Evolutionary conservation across 371 early-diverging fungal genomes (phyloP).

Genomic region (Mucor plumbeus): DNA sequence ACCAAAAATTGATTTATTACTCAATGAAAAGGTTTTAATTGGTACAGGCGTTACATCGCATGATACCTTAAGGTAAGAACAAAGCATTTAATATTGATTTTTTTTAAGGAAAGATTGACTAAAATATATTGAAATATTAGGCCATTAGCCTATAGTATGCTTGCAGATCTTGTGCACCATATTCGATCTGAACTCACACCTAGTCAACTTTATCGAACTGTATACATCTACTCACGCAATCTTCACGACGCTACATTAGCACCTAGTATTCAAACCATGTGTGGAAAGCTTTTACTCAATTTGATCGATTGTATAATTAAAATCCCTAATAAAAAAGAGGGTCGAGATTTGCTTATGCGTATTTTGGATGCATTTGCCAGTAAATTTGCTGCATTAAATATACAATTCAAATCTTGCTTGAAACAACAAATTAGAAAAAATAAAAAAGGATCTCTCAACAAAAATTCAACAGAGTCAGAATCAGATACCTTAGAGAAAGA

Average conservation of each 20-base stretch:
- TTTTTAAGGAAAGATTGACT: no score
- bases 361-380: slow-evolving; percentile 84
- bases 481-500: background rate
- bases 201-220: slow-evolving; percentile 79
- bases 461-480: slow-evolving; percentile 12
- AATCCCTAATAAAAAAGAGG: slow-evolving; percentile 66
- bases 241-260: slow-evolving; percentile 91
- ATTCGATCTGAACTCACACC: slow-evolving; percentile 85
- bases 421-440: slow-evolving; percentile 58
- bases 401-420: slow-evolving; percentile 58
- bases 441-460: slow-evolving; percentile 1
- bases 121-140: slow-evolving; percentile 34
- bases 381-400: slow-evolving; percentile 78
- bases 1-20: slow-evolving; percentile 82
- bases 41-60: slow-evolving; percentile 93
- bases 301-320: slow-evolving; percentile 86
- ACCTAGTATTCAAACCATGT: slow-evolving; percentile 94
- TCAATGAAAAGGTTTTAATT: slow-evolving; percentile 91
- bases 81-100: no score
- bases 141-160: slow-evolving; percentile 91
- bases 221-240: slow-evolving; percentile 89
- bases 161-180: slow-evolving; percentile 96
- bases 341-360: slow-evolving; percentile 80
- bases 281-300: slow-evolving; percentile 90
- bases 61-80: slow-evolving; percentile 79